Base-by-base conservation (phyloP, 306 rosid species). In the Albizia julibrissin region DNA sequence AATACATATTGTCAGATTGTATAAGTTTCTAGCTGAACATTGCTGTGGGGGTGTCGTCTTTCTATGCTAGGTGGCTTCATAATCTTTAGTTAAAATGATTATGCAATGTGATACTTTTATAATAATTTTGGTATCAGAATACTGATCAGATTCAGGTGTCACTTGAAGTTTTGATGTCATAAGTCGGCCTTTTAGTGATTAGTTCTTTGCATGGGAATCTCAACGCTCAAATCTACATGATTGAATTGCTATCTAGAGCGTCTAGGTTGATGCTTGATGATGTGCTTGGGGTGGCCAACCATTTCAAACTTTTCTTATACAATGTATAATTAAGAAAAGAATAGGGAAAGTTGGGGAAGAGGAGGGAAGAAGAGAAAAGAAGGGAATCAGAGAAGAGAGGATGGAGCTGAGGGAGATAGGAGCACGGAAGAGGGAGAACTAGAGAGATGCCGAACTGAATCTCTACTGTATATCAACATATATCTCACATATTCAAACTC, bases 81-180 rank as follows among this genome's bases (percentile, higher is more conserved):
- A 77, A 52, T 47, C 33, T n/a, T 62, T 83, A 43, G 56, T 56
- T 33, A 24, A 76, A 34, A 79, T 24, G 65, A 58, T 77, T 15
- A 43, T 24, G 67, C 59, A 44, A 69, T 80, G 61, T 59, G 62
- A 79, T 52, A 19, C 7, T 52, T 50, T 21, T 52, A 16, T 52
- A 19, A 7, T 52, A 52, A 52, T 1, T 19, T 19, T 52, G 22
- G 11, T 52, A 1, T 44, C 2, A 73, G 56, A 31, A 49, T 37
- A 73, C 70, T 73, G 26, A 16, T 71, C 74, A 74, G 39, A 84
- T 14, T 66, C 26, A 74, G 33, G 15, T 65, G 31, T 10, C 49
- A 37, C 69, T 40, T 72, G 19, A 52, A 37, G 69, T 66, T 71
- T 14, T 49, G 44, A 40, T 65, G 79, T 40, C 26, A 19, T 21